These are phyloP conservation scores for Aschersonia sp. DNA, from an alignment of 2,329 filamentous ascomycete genomes.

Conservation along the genomic window DNA sequence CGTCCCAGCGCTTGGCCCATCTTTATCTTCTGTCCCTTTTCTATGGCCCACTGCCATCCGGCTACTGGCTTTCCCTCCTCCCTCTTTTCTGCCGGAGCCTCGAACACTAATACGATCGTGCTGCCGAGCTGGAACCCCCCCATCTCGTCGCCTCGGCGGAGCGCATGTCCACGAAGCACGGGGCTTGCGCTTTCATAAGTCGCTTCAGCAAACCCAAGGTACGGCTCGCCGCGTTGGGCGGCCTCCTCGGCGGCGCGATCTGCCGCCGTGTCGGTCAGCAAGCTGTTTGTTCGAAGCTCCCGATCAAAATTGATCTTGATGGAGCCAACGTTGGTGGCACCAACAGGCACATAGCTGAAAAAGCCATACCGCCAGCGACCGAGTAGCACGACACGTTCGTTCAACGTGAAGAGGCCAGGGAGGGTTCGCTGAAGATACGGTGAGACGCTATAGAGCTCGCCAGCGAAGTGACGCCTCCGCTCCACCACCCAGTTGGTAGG, in stretches of 20 bases:
- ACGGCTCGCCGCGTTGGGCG: slow-evolving; percentile 59
- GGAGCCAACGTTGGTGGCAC: slow-evolving; percentile 91
- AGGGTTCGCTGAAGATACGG: slow-evolving; percentile 88
- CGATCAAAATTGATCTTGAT: slow-evolving; percentile 96
- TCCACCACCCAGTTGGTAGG: slow-evolving; percentile 93
- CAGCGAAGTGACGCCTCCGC: slow-evolving; percentile 88
- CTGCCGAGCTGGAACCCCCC: slow-evolving; percentile 93
- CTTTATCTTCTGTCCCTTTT: slow-evolving; percentile 77
- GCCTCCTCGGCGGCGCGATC: slow-evolving; percentile 76
- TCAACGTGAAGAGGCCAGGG: slow-evolving; percentile 88
- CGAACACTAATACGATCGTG: slow-evolving; percentile 90
- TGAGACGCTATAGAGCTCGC: slow-evolving; percentile 87
- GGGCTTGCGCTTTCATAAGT: slow-evolving; percentile 67
- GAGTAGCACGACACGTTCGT: slow-evolving; percentile 86
- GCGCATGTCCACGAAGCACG: slow-evolving; percentile 67
- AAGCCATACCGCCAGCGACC: slow-evolving; percentile 95
- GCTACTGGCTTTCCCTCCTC: slow-evolving; percentile 38
- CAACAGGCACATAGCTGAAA: slow-evolving; percentile 90
- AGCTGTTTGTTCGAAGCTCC: slow-evolving; percentile 82
- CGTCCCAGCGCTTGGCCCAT: slow-evolving; percentile 77
- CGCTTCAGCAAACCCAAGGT: slow-evolving; percentile 85
- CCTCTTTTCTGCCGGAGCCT: slow-evolving; percentile 57
- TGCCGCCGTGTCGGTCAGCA: slow-evolving; percentile 84
- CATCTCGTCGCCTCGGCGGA: slow-evolving; percentile 89
- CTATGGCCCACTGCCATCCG: slow-evolving; percentile 75